Conservation (phyloP, 345 rosid species). For the Acer yangbiense region DNA sequence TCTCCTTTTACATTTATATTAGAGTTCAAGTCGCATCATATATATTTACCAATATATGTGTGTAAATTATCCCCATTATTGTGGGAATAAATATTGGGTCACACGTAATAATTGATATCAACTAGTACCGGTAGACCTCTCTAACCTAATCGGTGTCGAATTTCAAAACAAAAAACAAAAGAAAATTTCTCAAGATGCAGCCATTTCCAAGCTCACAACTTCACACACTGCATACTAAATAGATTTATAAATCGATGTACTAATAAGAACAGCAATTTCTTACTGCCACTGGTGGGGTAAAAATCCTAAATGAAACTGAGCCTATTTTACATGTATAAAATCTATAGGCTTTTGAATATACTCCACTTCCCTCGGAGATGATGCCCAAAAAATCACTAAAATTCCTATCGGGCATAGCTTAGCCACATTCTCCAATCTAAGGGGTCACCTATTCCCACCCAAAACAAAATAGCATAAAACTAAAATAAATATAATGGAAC, state of each 20-base stretch:
- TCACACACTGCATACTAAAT: not conserved
- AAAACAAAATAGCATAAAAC: not conserved
- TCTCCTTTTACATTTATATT: too few relatives aligned
- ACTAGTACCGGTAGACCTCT: not conserved
- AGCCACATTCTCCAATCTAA: constrained; percentile 14
- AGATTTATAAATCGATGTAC: not conserved
- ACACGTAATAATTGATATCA: not conserved
- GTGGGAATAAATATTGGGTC: too few relatives aligned
- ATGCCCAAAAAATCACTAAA: not conserved
- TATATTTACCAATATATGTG: too few relatives aligned
- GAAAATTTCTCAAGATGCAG: not conserved
- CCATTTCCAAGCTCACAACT: not conserved
- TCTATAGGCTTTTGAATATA: not conserved
- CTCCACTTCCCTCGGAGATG: not conserved
- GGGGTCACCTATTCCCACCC: constrained; percentile 15
- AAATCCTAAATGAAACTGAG: not conserved
- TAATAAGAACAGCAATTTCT: not conserved
- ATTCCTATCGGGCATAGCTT: too few relatives aligned
- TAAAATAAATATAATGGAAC: not conserved
- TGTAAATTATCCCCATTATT: too few relatives aligned
- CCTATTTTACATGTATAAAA: not conserved
- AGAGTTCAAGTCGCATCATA: too few relatives aligned
- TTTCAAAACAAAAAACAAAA: too few relatives aligned
- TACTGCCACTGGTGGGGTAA: not conserved
- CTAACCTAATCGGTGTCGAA: too few relatives aligned